These are phyloP conservation scores for Alloteropsis semialata DNA, from an alignment of 176 grass and related monocot genomes.

Conservation along the genomic window DNA sequence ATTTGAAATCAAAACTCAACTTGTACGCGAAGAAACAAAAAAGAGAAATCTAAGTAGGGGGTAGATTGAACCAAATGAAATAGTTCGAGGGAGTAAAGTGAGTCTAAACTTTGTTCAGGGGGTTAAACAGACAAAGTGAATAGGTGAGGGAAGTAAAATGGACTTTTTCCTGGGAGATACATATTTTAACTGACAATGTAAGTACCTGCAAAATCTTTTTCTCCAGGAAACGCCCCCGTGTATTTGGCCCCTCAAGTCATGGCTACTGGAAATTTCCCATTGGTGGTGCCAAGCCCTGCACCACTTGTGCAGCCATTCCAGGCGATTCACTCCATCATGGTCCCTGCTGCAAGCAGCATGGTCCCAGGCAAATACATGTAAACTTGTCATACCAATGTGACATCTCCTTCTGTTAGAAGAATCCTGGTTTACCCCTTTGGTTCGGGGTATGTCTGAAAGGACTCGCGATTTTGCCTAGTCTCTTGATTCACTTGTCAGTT, in stretches of 20 bases:
- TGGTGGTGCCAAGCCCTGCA: slow-evolving; percentile 46
- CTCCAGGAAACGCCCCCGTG: slow-evolving; percentile 31
- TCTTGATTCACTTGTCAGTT: slow-evolving; percentile 46
- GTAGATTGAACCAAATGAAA: too few species aligned
- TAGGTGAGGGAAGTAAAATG: too few species aligned
- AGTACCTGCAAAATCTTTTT: slow-evolving; percentile 19
- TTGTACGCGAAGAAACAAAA: too few species aligned
- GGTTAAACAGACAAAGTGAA: too few species aligned
- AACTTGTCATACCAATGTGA: slow-evolving; percentile 33
- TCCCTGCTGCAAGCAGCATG: slow-evolving; percentile 48
- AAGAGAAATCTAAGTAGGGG: too few species aligned
- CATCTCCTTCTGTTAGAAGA: slow-evolving; percentile 38
- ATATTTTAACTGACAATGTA: neutral
- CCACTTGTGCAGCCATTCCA: slow-evolving; percentile 53
- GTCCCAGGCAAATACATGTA: slow-evolving; percentile 54
- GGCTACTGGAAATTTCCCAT: slow-evolving; percentile 49
- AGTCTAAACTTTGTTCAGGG: too few species aligned
- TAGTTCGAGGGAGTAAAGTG: too few species aligned
- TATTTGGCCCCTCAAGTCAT: slow-evolving; percentile 41
- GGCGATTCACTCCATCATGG: slow-evolving; percentile 45
- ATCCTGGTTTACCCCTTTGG: slow-evolving; percentile 34
- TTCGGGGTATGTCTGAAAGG: slow-evolving; percentile 43
- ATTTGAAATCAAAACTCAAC: too few species aligned
- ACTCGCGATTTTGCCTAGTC: slow-evolving; percentile 46
- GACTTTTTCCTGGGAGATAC: neutral